These are phyloP conservation scores for Nicotiana undulata DNA, from an alignment of 257 asterid genomes.

Conservation along the genomic window DNA sequence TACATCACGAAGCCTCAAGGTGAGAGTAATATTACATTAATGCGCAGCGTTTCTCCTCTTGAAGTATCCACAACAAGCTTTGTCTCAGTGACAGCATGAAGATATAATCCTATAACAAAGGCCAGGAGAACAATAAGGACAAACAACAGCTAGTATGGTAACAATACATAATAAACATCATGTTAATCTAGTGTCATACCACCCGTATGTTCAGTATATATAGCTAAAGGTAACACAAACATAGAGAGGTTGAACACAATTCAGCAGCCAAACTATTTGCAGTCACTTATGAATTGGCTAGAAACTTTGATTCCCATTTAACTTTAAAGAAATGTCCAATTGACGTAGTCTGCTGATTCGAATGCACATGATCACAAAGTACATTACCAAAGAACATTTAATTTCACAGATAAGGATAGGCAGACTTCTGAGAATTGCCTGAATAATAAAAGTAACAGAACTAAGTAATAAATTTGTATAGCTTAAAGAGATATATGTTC, in stretches of 20 bases:
- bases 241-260: neutral
- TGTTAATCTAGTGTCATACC: neutral
- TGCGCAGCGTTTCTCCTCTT: slow-evolving; percentile 95
- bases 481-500: neutral
- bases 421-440: neutral
- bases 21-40: slow-evolving; percentile 51
- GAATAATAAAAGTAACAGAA: neutral
- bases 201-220: neutral
- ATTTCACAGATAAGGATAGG: neutral
- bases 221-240: neutral
- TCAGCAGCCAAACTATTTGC: neutral
- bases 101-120: slow-evolving; percentile 60
- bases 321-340: neutral
- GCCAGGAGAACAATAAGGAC: slow-evolving; percentile 8
- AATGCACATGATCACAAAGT: neutral
- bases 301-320: neutral
- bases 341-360: neutral
- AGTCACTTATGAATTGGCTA: neutral
- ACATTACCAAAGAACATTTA: neutral
- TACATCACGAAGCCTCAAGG: neutral
- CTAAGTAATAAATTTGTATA: neutral
- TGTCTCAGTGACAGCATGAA: slow-evolving; percentile 78
- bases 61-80: slow-evolving; percentile 88
- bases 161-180: neutral
- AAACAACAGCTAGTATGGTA: neutral